Conservation (phyloP, 176 grass and related monocot genomes). For the Poa annua region DNA sequence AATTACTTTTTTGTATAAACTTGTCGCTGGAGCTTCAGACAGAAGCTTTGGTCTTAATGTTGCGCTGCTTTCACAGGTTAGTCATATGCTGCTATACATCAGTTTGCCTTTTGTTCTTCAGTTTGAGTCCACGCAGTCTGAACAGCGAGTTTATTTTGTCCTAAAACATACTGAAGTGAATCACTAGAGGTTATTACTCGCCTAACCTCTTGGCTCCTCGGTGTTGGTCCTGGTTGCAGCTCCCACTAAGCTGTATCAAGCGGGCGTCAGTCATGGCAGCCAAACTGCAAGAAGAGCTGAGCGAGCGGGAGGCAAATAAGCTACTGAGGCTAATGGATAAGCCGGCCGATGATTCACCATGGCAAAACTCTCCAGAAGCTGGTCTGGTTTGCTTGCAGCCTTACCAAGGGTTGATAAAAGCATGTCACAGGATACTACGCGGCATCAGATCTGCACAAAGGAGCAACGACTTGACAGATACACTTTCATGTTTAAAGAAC, state of each 20-base stretch:
- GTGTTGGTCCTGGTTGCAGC: slow-evolving; percentile 52
- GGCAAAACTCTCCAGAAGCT: slow-evolving; percentile 12
- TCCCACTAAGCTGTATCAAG: slow-evolving; percentile 74
- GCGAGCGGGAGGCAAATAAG: slow-evolving; percentile 38
- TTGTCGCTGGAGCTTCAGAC: slow-evolving; percentile 86
- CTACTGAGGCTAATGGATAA: background rate
- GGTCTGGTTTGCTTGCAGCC: slow-evolving; percentile 19
- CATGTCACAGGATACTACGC: slow-evolving; percentile 47
- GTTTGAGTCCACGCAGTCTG: background rate
- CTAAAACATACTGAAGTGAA: background rate
- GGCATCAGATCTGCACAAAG: slow-evolving; percentile 42
- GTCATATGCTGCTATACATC: slow-evolving; percentile 9
- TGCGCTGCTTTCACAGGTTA: slow-evolving; percentile 88
- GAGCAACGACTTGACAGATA: background rate
- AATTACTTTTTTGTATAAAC: slow-evolving; percentile 96
- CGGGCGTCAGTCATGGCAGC: slow-evolving; percentile 72
- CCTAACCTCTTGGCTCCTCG: background rate
- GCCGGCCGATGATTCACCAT: background rate
- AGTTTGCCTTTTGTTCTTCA: background rate
- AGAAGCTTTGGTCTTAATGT: slow-evolving; percentile 98
- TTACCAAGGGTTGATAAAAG: slow-evolving; percentile 47
- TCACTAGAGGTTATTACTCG: background rate
- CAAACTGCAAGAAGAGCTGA: slow-evolving; percentile 74
- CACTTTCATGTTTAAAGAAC: slow-evolving; percentile 57
- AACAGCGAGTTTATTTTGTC: background rate